These are phyloP conservation scores for Boletellus emodensis DNA, from an alignment of 768 basidiomycete genomes.

Conservation along the genomic window DNA sequence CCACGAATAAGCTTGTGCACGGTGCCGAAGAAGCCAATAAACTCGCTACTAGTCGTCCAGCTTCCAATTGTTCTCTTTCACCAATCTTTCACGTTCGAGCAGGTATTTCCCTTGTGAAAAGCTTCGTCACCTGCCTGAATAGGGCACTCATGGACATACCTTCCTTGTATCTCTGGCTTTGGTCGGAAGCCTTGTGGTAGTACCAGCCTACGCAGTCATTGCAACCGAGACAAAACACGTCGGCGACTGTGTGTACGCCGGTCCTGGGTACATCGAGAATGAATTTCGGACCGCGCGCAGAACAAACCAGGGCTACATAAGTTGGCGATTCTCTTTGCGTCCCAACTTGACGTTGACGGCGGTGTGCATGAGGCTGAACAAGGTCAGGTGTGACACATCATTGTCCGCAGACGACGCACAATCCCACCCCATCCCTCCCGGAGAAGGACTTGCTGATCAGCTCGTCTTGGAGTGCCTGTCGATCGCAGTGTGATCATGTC, in stretches of 20 bases:
- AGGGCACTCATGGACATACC: conserved; percentile 33
- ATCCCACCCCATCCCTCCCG: conserved; percentile 78
- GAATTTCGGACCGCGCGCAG: neutral
- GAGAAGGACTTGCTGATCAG: conserved; percentile 83
- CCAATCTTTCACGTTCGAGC: conserved; percentile 71
- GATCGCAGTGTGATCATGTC: neutral
- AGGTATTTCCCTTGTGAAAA: conserved; percentile 67
- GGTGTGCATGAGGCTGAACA: conserved; percentile 65
- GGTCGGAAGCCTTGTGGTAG: conserved; percentile 75
- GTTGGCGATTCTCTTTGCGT: conserved; percentile 65
- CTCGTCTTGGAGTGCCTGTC: conserved; percentile 76
- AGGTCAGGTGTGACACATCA: neutral
- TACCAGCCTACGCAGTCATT: conserved; percentile 79
- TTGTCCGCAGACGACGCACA: conserved; percentile 42
- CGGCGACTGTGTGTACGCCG: conserved; percentile 77
- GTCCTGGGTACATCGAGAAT: conserved; percentile 44
- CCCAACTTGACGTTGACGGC: conserved; percentile 74
- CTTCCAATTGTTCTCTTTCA: conserved; percentile 81
- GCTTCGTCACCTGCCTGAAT: neutral
- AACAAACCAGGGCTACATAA: conserved; percentile 46
- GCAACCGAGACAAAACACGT: conserved; percentile 76
- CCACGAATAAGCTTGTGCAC: neutral
- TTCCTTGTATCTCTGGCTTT: conserved; percentile 83
- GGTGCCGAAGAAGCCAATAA: neutral
- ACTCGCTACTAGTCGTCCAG: conserved; percentile 41